These are phyloP conservation scores for Neurospora cerealis DNA, from an alignment of 495 filamentous ascomycete genomes.

Conservation along the genomic window DNA sequence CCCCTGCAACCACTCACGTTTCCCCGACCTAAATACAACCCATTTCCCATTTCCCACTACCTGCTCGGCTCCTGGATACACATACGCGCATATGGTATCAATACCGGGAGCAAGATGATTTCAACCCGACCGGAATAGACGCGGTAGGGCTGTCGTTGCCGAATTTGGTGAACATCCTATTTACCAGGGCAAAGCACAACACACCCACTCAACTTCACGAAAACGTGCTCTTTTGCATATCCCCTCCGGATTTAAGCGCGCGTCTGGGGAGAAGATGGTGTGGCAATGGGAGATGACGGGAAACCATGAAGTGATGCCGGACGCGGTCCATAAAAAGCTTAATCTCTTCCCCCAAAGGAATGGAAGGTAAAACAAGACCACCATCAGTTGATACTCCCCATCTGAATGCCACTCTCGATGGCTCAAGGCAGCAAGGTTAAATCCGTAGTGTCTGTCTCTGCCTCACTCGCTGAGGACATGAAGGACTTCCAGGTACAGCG, in stretches of 20 bases:
- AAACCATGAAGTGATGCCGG: not conserved
- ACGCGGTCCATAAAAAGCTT: not conserved
- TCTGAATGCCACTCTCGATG: not conserved
- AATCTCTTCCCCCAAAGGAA: not conserved
- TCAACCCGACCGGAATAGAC: not conserved
- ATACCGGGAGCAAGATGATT: not conserved
- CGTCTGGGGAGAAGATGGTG: not conserved
- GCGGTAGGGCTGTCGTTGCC: not conserved
- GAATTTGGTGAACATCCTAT: not conserved
- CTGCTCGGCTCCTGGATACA: not conserved
- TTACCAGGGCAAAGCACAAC: not conserved
- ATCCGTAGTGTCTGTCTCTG: not conserved
- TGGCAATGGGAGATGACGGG: not conserved
- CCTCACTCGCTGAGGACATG: not conserved
- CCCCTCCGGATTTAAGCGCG: not conserved
- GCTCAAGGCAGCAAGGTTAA: not conserved
- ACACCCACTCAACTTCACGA: not conserved
- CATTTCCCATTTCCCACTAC: not conserved
- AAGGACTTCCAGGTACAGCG: not conserved
- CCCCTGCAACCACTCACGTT: not conserved
- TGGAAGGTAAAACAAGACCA: not conserved
- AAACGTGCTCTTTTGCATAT: not conserved
- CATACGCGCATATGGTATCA: not conserved
- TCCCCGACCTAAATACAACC: not conserved
- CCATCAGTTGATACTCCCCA: not conserved